phyloP scores from a whole-genome alignment of 148 eudicot genomes.

The Spergularia marina region DNA sequence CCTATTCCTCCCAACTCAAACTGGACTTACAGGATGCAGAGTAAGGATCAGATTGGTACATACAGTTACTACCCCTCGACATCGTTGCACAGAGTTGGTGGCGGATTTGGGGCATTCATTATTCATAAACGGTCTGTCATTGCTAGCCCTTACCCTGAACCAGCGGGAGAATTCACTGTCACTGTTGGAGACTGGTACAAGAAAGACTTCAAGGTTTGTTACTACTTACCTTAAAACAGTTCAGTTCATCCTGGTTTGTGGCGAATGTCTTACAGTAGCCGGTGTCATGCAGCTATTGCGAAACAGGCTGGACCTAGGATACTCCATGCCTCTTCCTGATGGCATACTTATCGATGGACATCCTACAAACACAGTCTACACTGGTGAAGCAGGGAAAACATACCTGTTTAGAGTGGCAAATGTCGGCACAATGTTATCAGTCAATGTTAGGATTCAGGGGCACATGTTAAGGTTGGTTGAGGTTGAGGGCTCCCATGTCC shows the following conservation, averaged over 20 bases:
- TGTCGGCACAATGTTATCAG: constrained; percentile 53
- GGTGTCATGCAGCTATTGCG: constrained; percentile 43
- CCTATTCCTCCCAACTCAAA: constrained; percentile 72
- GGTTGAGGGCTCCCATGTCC: constrained; percentile 76
- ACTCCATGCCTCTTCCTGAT: constrained; percentile 51
- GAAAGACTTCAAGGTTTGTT: constrained; percentile 61
- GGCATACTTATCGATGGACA: constrained; percentile 71
- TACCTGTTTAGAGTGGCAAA: constrained; percentile 78
- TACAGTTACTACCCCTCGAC: constrained; percentile 74
- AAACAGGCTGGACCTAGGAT: constrained; percentile 48
- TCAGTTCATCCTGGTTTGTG: neutral
- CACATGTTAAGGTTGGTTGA: constrained; percentile 63
- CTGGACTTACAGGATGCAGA: constrained; percentile 82
- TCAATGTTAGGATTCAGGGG: constrained; percentile 77
- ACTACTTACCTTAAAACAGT: neutral
- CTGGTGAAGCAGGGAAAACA: constrained; percentile 45
- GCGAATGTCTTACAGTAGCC: neutral
- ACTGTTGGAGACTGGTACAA: constrained; percentile 77
- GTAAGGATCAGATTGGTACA: constrained; percentile 86
- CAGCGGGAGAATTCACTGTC: constrained; percentile 48
- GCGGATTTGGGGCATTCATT: constrained; percentile 71
- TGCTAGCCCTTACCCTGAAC: constrained; percentile 56
- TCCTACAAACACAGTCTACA: constrained; percentile 33
- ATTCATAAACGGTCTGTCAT: constrained; percentile 53
- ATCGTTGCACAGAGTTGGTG: constrained; percentile 66